Conservation (phyloP, 2,329 filamentous ascomycete species). For the Sporothrix curviconia region DNA sequence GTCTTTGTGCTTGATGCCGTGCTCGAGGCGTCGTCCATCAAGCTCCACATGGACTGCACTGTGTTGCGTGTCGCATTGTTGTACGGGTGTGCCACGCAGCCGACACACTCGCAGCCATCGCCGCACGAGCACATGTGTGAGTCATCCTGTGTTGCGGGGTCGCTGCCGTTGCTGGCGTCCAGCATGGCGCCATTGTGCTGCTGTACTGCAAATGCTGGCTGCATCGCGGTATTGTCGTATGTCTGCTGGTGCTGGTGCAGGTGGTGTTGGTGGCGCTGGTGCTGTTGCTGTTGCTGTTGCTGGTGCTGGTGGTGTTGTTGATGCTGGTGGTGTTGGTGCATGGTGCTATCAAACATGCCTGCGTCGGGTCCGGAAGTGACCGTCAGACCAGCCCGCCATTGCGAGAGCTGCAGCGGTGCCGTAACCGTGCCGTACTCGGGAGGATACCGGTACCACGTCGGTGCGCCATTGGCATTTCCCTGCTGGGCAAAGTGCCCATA, state of each 20-base stretch:
- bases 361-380: not conserved
- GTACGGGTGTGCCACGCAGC: slow-evolving; percentile 22
- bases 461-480: slow-evolving; percentile 5
- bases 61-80: slow-evolving; percentile 20
- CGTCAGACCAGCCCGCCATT: slow-evolving; percentile 18
- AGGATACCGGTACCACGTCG: slow-evolving; percentile 18
- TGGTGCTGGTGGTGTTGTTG: not conserved
- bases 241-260: not conserved
- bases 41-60: slow-evolving; percentile 19
- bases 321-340: not conserved
- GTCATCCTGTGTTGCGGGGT: not conserved
- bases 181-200: not conserved
- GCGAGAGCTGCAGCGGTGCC: slow-evolving; percentile 20
- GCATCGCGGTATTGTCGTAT: not conserved
- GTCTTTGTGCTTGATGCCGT: not conserved
- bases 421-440: slow-evolving; percentile 19
- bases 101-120: slow-evolving; percentile 22
- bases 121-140: slow-evolving; percentile 22
- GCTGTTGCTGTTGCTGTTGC: not conserved
- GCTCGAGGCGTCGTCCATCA: slow-evolving; percentile 16
- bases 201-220: not conserved
- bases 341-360: not conserved
- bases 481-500: not conserved
- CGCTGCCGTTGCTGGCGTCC: not conserved
- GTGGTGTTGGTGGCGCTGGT: not conserved